phyloP scores from a whole-genome alignment of 257 asterid species.

The Verbena officinalis region DNA sequence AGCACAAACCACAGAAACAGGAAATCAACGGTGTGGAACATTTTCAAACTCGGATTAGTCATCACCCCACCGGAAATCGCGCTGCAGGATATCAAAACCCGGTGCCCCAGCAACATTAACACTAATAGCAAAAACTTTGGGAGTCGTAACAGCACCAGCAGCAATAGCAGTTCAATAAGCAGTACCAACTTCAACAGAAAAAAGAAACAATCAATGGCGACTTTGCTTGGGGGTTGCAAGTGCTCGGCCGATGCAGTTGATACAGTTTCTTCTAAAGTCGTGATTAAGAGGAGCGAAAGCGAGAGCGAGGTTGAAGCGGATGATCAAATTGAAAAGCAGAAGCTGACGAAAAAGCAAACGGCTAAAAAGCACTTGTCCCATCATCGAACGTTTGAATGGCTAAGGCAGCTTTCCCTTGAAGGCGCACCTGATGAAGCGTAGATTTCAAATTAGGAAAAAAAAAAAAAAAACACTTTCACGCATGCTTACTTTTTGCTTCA shows the following conservation, averaged over 20 bases:
- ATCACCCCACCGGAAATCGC: conserved; percentile 70
- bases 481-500: conserved; percentile 37
- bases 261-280: conserved; percentile 40
- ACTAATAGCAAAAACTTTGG: conserved; percentile 27
- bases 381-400: conserved; percentile 89
- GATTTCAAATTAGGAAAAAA: conserved; percentile 3
- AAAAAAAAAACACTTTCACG: conserved; percentile 25
- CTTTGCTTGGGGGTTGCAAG: conserved; percentile 56
- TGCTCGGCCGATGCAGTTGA: conserved; percentile 63
- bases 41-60: conserved; percentile 68
- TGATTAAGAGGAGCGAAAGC: conserved; percentile 34
- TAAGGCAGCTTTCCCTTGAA: conserved; percentile 84
- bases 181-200: conserved; percentile 28
- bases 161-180: conserved; percentile 33
- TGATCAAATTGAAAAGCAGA: conserved; percentile 10
- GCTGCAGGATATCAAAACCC: conserved; percentile 52
- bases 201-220: conserved; percentile 33
- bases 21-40: conserved; percentile 38
- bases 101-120: conserved; percentile 27
- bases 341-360: conserved; percentile 17
- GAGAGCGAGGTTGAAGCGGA: conserved; percentile 31
- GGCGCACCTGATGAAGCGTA: conserved; percentile 43
- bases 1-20: neutral
- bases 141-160: conserved; percentile 57
- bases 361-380: conserved; percentile 58